Evolutionary conservation across 2,329 filamentous ascomycete species (phyloP).

Genomic region (Cercospora zeina): DNA sequence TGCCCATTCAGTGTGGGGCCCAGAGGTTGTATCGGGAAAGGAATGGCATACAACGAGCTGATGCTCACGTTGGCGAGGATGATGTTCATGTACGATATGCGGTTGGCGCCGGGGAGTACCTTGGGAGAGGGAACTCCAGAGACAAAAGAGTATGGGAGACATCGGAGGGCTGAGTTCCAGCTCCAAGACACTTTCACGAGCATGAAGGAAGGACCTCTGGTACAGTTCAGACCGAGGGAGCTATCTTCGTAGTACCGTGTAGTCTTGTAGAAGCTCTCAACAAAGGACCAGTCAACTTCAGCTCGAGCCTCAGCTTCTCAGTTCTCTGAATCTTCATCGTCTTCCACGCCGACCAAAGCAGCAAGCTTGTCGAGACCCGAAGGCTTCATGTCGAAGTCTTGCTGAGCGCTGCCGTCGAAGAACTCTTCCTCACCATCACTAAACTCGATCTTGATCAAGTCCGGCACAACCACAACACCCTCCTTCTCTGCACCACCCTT

Average conservation of each 20-base stretch:
- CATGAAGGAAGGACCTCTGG: constrained; percentile 23
- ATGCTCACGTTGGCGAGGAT: constrained; percentile 25
- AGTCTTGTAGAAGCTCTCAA: neutral
- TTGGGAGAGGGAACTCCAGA: constrained; percentile 18
- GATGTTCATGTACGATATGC: constrained; percentile 28
- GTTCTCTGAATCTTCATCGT: neutral
- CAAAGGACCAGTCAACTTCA: neutral
- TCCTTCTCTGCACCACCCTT: neutral
- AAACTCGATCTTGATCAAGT: neutral
- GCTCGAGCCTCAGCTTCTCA: neutral
- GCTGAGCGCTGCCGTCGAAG: neutral
- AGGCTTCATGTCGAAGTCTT: neutral
- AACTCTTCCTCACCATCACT: neutral
- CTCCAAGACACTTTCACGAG: constrained; percentile 25
- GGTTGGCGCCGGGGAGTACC: constrained; percentile 24
- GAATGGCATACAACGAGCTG: constrained; percentile 30
- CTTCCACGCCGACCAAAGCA: neutral
- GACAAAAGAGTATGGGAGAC: constrained; percentile 18
- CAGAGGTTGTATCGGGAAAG: constrained; percentile 30
- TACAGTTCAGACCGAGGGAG: constrained; percentile 16
- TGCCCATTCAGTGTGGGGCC: constrained; percentile 29
- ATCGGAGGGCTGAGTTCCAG: constrained; percentile 20
- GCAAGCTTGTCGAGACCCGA: neutral
- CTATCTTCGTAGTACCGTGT: neutral
- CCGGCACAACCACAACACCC: constrained; percentile 8